A percentile compares a stretch with the other conserved stretches of the same genome.
Evolutionary conservation across 345 rosid species (phyloP).

Genomic region (Heritiera littoralis): DNA sequence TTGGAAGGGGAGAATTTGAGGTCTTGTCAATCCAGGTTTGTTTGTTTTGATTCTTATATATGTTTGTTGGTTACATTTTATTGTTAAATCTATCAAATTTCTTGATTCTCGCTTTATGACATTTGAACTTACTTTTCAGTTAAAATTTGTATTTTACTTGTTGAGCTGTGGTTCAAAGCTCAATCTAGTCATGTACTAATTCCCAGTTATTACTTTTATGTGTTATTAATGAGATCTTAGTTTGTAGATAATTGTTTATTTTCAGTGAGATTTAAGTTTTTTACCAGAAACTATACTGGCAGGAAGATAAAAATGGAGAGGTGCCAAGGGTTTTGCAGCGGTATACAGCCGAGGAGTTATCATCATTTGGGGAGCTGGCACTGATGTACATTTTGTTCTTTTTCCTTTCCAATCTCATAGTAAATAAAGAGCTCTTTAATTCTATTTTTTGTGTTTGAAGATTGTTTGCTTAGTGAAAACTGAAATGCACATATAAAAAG

Average conservation of each 20-base stretch:
- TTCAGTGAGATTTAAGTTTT: constrained; percentile 19
- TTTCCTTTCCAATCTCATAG: neutral
- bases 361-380: constrained; percentile 98
- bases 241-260: constrained; percentile 8
- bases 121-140: constrained; percentile 3
- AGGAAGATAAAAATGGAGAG: constrained; percentile 84
- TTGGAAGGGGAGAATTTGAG: constrained; percentile 96
- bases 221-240: neutral
- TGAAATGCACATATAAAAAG: neutral
- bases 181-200: neutral
- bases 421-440: neutral
- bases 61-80: constrained; percentile 13
- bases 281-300: constrained; percentile 34
- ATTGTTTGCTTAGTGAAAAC: neutral
- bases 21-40: constrained; percentile 91
- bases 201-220: neutral
- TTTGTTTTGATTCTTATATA: no score
- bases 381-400: constrained; percentile 61
- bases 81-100: neutral
- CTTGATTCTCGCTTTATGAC: neutral
- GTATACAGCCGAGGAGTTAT: constrained; percentile 88
- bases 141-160: neutral
- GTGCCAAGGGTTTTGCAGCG: constrained; percentile 85
- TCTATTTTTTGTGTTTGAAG: neutral
- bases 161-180: neutral